A percentile compares a stretch with the other conserved stretches of the same genome.
phyloP scores from a whole-genome alignment of 768 basidiomycete genomes.

The Rhodotorula babjevae region DNA sequence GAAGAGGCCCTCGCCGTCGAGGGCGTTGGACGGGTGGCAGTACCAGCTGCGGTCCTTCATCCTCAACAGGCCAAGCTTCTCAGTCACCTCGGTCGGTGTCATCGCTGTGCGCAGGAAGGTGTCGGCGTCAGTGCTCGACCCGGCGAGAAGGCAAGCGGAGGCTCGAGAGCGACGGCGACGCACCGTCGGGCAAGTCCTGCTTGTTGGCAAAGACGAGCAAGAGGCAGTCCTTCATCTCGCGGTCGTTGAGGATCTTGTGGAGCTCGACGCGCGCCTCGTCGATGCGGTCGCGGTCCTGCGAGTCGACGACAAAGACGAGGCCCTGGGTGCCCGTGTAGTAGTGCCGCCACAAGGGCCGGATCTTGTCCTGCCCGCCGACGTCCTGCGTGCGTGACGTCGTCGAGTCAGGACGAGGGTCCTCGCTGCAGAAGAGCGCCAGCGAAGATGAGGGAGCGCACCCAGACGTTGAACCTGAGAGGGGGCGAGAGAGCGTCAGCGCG shows the following conservation, averaged over 20 bases:
- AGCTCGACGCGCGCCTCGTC: constrained; percentile 95
- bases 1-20: constrained; percentile 79
- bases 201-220: constrained; percentile 99
- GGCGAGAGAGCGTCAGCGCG: neutral
- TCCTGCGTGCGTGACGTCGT: constrained; percentile 26
- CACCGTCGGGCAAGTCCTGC: constrained; percentile 94
- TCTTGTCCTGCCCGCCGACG: constrained; percentile 99
- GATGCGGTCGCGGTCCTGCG: constrained; percentile 87
- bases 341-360: constrained; percentile 94
- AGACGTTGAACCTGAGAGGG: constrained; percentile 48
- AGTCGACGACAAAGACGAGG: constrained; percentile 96
- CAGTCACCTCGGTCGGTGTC: constrained; percentile 98
- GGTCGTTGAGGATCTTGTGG: constrained; percentile 88
- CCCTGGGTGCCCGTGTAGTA: constrained; percentile 99
- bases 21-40: constrained; percentile 87
- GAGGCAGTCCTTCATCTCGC: constrained; percentile 97
- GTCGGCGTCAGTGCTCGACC: neutral
- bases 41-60: constrained; percentile 99
- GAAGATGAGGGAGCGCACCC: constrained; percentile 42
- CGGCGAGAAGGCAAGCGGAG: no score
- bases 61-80: constrained; percentile 86
- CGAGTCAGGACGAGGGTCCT: no score
- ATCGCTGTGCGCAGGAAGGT: constrained; percentile 59
- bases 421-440: neutral
- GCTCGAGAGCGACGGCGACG: constrained; percentile 43